Conservation (phyloP, 768 basidiomycete genomes). For the Pleurotus citrinopileatus region DNA sequence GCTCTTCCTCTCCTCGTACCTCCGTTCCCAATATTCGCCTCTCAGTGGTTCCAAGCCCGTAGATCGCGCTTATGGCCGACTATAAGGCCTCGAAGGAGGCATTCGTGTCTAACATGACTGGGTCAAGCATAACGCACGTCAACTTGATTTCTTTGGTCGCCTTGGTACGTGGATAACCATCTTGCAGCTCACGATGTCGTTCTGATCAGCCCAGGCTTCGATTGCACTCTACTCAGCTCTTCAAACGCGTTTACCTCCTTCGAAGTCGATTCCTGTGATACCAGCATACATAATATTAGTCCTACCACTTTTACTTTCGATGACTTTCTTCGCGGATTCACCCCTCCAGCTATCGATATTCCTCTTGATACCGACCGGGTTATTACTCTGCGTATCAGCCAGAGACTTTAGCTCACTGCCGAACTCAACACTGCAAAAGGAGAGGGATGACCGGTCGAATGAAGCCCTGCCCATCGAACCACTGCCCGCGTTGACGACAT, state of each 20-base stretch:
- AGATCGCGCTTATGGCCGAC: slow-evolving; percentile 11
- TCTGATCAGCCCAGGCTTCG: slow-evolving; percentile 48
- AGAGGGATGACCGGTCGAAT: slow-evolving; percentile 9
- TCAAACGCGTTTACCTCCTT: slow-evolving; percentile 42
- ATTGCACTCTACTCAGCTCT: slow-evolving; percentile 67
- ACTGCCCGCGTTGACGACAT: slow-evolving; percentile 79
- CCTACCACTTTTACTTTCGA: slow-evolving; percentile 75
- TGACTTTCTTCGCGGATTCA: slow-evolving; percentile 69
- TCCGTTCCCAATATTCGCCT: neutral
- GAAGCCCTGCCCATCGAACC: slow-evolving; percentile 28
- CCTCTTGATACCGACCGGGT: slow-evolving; percentile 41
- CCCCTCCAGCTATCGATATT: slow-evolving; percentile 51
- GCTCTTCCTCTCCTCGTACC: neutral
- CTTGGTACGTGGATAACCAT: slow-evolving; percentile 35
- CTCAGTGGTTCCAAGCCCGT: too few relatives aligned
- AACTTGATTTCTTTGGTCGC: slow-evolving; percentile 58
- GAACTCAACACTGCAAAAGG: neutral
- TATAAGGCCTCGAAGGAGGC: slow-evolving; percentile 76
- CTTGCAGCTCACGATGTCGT: neutral
- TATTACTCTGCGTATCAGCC: slow-evolving; percentile 42
- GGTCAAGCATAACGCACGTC: slow-evolving; percentile 61
- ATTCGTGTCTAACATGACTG: slow-evolving; percentile 65
- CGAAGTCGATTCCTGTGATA: slow-evolving; percentile 33
- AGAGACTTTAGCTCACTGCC: slow-evolving; percentile 44
- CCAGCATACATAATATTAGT: slow-evolving; percentile 65